Percentiles rank a stretch among this genome's conserved stretches.
Evolutionary conservation across 2,329 filamentous ascomycete species (phyloP).

Genomic region (Penicillium griseofulvum): DNA sequence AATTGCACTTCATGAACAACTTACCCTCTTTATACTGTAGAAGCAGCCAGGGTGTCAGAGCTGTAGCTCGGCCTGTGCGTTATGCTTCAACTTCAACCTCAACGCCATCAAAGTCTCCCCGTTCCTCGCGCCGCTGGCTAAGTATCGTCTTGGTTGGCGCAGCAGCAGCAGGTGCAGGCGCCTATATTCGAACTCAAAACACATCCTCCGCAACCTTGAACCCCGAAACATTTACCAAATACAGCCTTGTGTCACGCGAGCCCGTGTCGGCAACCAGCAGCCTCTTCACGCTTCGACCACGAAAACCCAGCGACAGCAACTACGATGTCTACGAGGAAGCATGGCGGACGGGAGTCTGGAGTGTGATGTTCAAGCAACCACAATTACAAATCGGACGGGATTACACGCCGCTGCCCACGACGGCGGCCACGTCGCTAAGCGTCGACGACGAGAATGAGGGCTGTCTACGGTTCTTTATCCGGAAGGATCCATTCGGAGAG

Average conservation of each 20-base stretch:
- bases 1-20: conserved; percentile 5
- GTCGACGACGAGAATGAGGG: conserved; percentile 35
- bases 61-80: conserved; percentile 17
- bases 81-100: conserved; percentile 23
- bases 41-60: conserved; percentile 8
- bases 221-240: conserved; percentile 41
- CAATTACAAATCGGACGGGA: conserved; percentile 86
- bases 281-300: conserved; percentile 45
- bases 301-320: conserved; percentile 30
- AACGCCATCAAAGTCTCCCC: conserved; percentile 14
- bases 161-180: conserved; percentile 37
- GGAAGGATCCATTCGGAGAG: conserved; percentile 76
- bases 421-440: conserved; percentile 21
- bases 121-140: conserved; percentile 31
- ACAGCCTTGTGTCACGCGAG: conserved; percentile 43
- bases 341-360: conserved; percentile 71
- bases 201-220: conserved; percentile 32
- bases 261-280: conserved; percentile 48
- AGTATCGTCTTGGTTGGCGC: conserved; percentile 34
- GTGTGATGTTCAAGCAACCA: conserved; percentile 90
- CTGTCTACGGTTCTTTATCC: conserved; percentile 69
- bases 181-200: conserved; percentile 33
- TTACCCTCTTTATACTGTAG: conserved; percentile 13
- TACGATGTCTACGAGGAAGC: conserved; percentile 44
- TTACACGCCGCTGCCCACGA: conserved; percentile 75